These are phyloP conservation scores for Chaetomium sp. DNA, from an alignment of 2,329 filamentous ascomycete genomes.

Conservation along the genomic window DNA sequence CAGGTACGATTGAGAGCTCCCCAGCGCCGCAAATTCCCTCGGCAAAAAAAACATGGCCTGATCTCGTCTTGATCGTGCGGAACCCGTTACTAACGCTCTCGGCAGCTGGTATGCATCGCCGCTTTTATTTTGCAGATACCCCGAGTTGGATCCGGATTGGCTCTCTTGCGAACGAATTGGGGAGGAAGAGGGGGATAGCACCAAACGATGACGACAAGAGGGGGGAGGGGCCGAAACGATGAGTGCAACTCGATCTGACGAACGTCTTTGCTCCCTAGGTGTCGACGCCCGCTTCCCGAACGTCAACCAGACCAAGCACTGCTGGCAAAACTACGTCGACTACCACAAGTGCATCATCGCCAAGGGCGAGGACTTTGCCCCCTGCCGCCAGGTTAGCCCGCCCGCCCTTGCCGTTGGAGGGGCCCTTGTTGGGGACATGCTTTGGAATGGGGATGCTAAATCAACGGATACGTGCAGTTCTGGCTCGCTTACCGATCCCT, in stretches of 20 bases:
- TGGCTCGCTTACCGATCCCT: slow-evolving; percentile 94
- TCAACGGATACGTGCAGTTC: slow-evolving; percentile 64
- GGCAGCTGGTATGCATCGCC: slow-evolving; percentile 35
- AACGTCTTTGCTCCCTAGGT: slow-evolving; percentile 59
- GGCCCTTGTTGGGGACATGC: not conserved
- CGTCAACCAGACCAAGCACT: slow-evolving; percentile 98
- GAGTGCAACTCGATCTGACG: slow-evolving; percentile 38
- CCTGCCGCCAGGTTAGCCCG: slow-evolving; percentile 82
- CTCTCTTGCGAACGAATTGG: slow-evolving; percentile 17
- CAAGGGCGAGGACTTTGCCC: slow-evolving; percentile 98
- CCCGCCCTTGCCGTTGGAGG: not conserved
- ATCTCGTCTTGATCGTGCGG: slow-evolving; percentile 21
- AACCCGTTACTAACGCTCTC: slow-evolving; percentile 32
- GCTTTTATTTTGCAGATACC: slow-evolving; percentile 2
- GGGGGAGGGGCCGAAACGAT: slow-evolving; percentile 30
- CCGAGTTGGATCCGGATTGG: slow-evolving; percentile 22
- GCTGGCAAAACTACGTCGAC: slow-evolving; percentile 99
- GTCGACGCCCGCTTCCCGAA: slow-evolving; percentile 99
- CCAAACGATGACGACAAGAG: not conserved
- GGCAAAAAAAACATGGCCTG: slow-evolving; percentile 37
- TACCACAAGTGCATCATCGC: slow-evolving; percentile 99
- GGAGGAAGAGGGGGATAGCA: slow-evolving; percentile 5
- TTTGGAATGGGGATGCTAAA: slow-evolving; percentile 31
- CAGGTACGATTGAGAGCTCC: slow-evolving; percentile 67
- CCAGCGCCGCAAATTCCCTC: slow-evolving; percentile 35